Evolutionary conservation across 208 protist genomes (phyloP).

Genomic region (Giardia muris): DNA sequence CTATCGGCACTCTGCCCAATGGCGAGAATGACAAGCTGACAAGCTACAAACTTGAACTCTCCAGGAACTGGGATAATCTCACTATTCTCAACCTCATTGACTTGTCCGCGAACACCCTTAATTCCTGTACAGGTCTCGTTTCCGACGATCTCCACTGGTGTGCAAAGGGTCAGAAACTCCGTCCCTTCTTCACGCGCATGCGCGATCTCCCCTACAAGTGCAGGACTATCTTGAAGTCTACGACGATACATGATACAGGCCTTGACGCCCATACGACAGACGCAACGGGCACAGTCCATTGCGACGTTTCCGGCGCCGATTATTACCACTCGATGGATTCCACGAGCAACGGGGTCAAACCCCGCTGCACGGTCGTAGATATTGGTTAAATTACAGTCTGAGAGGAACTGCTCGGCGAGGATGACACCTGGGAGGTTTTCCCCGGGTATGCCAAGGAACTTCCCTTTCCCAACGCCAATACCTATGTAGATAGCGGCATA

Average conservation of each 20-base stretch:
- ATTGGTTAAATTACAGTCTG: constrained; percentile 4
- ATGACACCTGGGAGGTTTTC: constrained; percentile 30
- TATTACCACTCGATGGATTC: not conserved
- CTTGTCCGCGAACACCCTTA: not conserved
- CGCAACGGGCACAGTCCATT: constrained; percentile 24
- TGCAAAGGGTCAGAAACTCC: not conserved
- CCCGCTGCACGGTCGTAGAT: not conserved
- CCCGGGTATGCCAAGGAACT: constrained; percentile 14
- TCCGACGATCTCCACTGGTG: constrained; percentile 19
- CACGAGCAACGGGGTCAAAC: not conserved
- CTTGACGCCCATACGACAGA: not conserved
- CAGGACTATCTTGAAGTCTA: not conserved
- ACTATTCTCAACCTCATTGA: not conserved
- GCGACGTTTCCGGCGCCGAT: constrained; percentile 33
- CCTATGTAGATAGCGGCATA: constrained; percentile 30
- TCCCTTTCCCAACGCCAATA: constrained; percentile 23
- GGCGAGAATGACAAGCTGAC: constrained; percentile 14
- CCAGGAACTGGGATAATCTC: not conserved
- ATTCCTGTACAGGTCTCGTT: constrained; percentile 12
- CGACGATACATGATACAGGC: constrained; percentile 27
- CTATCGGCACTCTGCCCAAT: constrained; percentile 24
- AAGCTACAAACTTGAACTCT: not conserved
- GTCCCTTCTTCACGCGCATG: constrained; percentile 25
- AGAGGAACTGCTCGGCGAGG: constrained; percentile 22
- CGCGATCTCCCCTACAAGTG: constrained; percentile 13